These are phyloP conservation scores for Melanogaster broomeanus DNA, from an alignment of 768 basidiomycete genomes.

Conservation along the genomic window DNA sequence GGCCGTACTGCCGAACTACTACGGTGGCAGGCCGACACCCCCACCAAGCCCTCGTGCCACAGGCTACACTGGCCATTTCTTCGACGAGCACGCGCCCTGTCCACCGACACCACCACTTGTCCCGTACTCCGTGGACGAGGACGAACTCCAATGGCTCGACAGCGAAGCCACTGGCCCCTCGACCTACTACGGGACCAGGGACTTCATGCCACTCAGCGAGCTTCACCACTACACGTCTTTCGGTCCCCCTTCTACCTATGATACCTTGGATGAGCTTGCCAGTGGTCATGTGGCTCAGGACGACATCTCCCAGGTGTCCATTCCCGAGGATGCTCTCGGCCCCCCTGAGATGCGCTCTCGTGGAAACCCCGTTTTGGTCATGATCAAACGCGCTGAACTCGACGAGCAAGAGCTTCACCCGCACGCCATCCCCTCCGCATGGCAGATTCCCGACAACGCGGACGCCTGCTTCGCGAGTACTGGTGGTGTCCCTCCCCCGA, in stretches of 20 bases:
- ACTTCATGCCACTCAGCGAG: not conserved
- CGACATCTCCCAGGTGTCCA: not conserved
- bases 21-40: constrained; percentile 4
- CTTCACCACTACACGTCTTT: not conserved
- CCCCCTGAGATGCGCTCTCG: not conserved
- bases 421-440: constrained; percentile 1
- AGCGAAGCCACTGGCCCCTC: not conserved
- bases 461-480: not conserved
- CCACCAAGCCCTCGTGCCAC: constrained; percentile 7
- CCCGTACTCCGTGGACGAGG: not conserved
- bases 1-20: not conserved
- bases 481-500: not conserved
- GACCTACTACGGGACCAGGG: not conserved
- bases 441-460: not conserved
- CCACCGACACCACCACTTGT: constrained; percentile 12
- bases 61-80: not conserved
- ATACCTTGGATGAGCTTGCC: not conserved
- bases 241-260: not conserved
- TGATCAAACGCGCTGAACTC: not conserved
- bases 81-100: constrained; percentile 12
- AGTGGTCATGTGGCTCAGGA: not conserved
- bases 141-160: not conserved
- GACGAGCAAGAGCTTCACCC: not conserved
- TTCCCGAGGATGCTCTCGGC: too few species aligned
- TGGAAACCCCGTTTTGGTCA: not conserved